Conservation (phyloP, 148 eudicot species). For the Dianthus caryophyllus region DNA sequence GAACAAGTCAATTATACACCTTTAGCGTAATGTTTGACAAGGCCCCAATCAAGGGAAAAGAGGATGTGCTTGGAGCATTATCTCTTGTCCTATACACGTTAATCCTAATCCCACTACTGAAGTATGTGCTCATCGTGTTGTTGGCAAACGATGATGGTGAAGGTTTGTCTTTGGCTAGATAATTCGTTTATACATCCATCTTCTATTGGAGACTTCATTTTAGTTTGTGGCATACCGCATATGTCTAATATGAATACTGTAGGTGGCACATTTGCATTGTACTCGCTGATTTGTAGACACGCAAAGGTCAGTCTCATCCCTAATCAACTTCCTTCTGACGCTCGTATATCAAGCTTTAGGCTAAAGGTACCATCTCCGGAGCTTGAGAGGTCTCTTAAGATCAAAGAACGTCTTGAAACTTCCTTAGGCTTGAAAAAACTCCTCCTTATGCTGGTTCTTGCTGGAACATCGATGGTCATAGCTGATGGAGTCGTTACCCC, state of each 20-base stretch:
- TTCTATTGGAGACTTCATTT: background rate
- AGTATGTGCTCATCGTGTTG: slow-evolving; percentile 76
- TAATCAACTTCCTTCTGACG: slow-evolving; percentile 90
- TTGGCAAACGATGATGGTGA: slow-evolving; percentile 99
- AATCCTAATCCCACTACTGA: slow-evolving; percentile 71
- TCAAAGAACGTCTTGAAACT: slow-evolving; percentile 81
- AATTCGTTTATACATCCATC: background rate
- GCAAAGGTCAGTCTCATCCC: slow-evolving; percentile 96
- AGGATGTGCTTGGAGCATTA: slow-evolving; percentile 91
- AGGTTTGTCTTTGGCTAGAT: slow-evolving; percentile 43
- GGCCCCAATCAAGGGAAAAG: slow-evolving; percentile 78
- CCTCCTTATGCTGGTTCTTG: slow-evolving; percentile 80
- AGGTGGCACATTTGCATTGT: slow-evolving; percentile 99
- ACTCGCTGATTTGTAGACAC: slow-evolving; percentile 91
- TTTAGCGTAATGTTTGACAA: slow-evolving; percentile 96
- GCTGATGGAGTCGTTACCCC: slow-evolving; percentile 98
- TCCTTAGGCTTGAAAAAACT: slow-evolving; percentile 74
- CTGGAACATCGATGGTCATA: slow-evolving; percentile 97
- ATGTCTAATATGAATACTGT: slow-evolving; percentile 11
- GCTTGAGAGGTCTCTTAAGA: slow-evolving; percentile 91
- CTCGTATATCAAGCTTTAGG: slow-evolving; percentile 94
- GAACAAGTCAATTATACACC: slow-evolving; percentile 90
- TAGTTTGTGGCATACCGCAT: slow-evolving; percentile 14
- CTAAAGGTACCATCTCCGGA: slow-evolving; percentile 95
- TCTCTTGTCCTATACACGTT: slow-evolving; percentile 89